Conservation (phyloP, 176 grass and related monocot species). For the Triticum aestivum region IWGSC_CS_RefSeq_v2.1 NC_057809.1:506003365-506003864, state of each 20-base stretch:
- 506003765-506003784: conserved; percentile 34
- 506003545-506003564: not conserved
- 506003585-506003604: not conserved
- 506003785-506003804: conserved; percentile 40
- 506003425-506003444: not conserved
- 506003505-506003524: not conserved
- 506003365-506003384: not conserved
- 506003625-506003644: conserved; percentile 3
- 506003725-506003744: conserved; percentile 62
- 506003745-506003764: conserved; percentile 67
- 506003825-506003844: conserved; percentile 61
- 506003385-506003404: not conserved
- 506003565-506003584: conserved; percentile 12
- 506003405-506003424: not conserved
- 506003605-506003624: conserved; percentile 22
- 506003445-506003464: not conserved
- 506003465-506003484: not conserved
- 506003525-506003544: not conserved
- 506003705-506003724: conserved; percentile 62
- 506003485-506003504: not conserved
- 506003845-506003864: conserved; percentile 80
- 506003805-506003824: conserved; percentile 72
- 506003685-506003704: conserved; percentile 25
- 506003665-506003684: conserved; percentile 31
- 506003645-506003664: conserved; percentile 21